Percentiles rank a stretch among this genome's conserved stretches.
Evolutionary conservation across 768 basidiomycete genomes (phyloP).

Genomic region (Lactarius vividus): DNA sequence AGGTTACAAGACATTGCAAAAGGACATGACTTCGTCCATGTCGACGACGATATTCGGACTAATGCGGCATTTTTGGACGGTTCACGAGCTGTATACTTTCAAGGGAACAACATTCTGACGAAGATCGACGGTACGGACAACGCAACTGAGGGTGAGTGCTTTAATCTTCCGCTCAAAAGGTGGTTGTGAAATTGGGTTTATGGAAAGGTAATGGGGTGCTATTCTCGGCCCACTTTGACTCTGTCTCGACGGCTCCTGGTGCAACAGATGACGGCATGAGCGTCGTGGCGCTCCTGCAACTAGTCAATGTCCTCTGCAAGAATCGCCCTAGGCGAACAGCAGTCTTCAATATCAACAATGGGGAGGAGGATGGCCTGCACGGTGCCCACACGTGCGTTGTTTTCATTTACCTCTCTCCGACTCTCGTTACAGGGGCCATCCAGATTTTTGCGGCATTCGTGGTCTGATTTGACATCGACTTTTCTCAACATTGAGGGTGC

Average conservation of each 20-base stretch:
- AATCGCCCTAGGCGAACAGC: slow-evolving; percentile 57
- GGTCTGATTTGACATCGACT: slow-evolving; percentile 59
- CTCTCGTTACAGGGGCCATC: slow-evolving; percentile 3
- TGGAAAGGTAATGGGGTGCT: slow-evolving; percentile 47
- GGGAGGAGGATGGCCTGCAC: slow-evolving; percentile 74
- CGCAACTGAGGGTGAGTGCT: slow-evolving; percentile 30
- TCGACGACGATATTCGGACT: slow-evolving; percentile 50
- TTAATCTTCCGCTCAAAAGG: too few species aligned
- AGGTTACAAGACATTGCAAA: slow-evolving; percentile 50
- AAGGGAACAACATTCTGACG: slow-evolving; percentile 65
- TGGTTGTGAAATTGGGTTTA: neutral
- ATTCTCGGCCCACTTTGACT: slow-evolving; percentile 82
- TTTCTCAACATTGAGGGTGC: slow-evolving; percentile 87
- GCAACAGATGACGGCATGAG: slow-evolving; percentile 81
- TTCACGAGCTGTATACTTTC: slow-evolving; percentile 47
- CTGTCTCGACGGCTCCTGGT: slow-evolving; percentile 71
- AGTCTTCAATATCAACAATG: slow-evolving; percentile 84
- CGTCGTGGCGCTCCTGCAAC: slow-evolving; percentile 59
- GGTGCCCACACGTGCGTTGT: slow-evolving; percentile 61
- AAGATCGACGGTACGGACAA: slow-evolving; percentile 55
- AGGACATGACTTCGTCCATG: slow-evolving; percentile 44
- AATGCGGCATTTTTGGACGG: slow-evolving; percentile 43
- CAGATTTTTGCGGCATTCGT: slow-evolving; percentile 72
- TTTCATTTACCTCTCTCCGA: neutral
- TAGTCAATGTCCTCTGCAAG: slow-evolving; percentile 47